Conservation (phyloP, 2,329 filamentous ascomycete species). For the Fusarium drepaniforme region DNA sequence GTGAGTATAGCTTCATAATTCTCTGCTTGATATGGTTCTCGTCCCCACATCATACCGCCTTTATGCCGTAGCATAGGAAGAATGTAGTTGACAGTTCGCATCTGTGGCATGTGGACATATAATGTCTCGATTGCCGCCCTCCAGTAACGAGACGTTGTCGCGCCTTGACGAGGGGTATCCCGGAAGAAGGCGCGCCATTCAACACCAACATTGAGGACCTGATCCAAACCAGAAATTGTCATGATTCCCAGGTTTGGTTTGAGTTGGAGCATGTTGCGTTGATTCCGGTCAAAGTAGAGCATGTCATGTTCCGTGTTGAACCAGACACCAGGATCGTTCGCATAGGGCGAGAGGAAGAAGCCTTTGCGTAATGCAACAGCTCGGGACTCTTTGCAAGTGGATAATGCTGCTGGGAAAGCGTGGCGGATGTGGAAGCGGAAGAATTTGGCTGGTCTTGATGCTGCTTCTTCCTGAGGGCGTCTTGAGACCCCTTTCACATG, state of each 20-base stretch:
- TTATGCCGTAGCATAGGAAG: conserved; percentile 42
- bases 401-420: conserved; percentile 30
- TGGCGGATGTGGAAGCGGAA: conserved; percentile 42
- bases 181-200: conserved; percentile 47
- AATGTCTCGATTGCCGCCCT: conserved; percentile 31
- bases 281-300: conserved; percentile 47
- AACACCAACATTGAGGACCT: conserved; percentile 43
- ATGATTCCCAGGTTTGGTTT: conserved; percentile 21
- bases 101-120: conserved; percentile 39
- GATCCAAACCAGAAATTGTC: conserved; percentile 38
- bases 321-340: conserved; percentile 33
- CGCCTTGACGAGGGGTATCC: conserved; percentile 41
- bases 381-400: conserved; percentile 46
- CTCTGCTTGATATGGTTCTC: conserved; percentile 43
- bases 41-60: conserved; percentile 42
- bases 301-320: conserved; percentile 45
- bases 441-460: background rate
- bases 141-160: conserved; percentile 40
- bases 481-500: conserved; percentile 38
- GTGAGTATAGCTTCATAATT: conserved; percentile 31
- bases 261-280: conserved; percentile 31
- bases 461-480: background rate
- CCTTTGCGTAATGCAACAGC: conserved; percentile 40
- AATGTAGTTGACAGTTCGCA: conserved; percentile 44
- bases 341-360: conserved; percentile 39